Evolutionary conservation across 164 flowering plant species (phyloP).

Genomic region (Cinnamomum micranthum): DNA sequence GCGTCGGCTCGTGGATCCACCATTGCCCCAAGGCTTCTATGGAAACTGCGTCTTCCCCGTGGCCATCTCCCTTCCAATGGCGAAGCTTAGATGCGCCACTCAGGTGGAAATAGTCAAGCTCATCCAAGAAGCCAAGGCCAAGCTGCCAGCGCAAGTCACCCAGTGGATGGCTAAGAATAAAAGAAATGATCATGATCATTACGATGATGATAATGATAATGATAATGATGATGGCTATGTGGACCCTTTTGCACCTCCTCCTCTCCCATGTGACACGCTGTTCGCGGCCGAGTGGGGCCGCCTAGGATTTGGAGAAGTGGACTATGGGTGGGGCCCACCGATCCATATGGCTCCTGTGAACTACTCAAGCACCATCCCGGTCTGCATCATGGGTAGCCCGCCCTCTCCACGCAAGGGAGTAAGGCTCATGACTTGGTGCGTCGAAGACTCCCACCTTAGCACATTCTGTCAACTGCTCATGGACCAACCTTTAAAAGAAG

Average conservation of each 20-base stretch:
- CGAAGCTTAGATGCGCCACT: slow-evolving; percentile 23
- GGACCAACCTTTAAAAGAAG: not conserved
- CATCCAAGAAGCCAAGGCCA: slow-evolving; percentile 47
- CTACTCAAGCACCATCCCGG: slow-evolving; percentile 49
- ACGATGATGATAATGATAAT: not conserved
- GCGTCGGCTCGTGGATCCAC: slow-evolving; percentile 41
- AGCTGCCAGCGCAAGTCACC: slow-evolving; percentile 32
- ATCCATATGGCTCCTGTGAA: slow-evolving; percentile 53
- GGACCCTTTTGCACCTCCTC: slow-evolving; percentile 47
- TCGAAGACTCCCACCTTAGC: slow-evolving; percentile 30
- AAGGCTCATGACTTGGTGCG: slow-evolving; percentile 68
- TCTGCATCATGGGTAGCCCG: slow-evolving; percentile 37
- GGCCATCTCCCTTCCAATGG: slow-evolving; percentile 25
- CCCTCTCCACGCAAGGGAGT: slow-evolving; percentile 44
- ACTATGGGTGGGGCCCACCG: slow-evolving; percentile 66
- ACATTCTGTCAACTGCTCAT: slow-evolving; percentile 29
- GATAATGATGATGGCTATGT: slow-evolving; percentile 6
- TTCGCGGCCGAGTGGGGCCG: slow-evolving; percentile 63
- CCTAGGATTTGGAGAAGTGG: slow-evolving; percentile 59
- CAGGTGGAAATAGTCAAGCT: slow-evolving; percentile 36
- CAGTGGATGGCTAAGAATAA: slow-evolving; percentile 29
- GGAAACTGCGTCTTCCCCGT: slow-evolving; percentile 76
- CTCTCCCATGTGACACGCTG: slow-evolving; percentile 42
- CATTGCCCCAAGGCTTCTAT: slow-evolving; percentile 57
- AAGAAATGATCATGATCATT: too few relatives aligned